Base-by-base conservation (phyloP, 208 protist species). In the Acanthamoeba healyi region DNA sequence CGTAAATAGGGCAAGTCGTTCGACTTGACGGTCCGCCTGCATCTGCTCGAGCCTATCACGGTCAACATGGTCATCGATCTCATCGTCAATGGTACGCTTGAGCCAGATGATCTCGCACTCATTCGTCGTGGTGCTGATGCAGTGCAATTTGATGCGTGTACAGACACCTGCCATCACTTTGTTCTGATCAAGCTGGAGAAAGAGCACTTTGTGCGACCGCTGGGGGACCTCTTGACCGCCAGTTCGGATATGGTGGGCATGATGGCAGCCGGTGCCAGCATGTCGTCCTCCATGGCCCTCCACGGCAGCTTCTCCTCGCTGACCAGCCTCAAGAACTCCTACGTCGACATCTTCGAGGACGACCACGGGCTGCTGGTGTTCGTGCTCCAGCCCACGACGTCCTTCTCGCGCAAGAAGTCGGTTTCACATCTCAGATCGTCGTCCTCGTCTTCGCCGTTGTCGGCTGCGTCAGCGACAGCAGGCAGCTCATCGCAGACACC, bases 191-290 rank as follows among this genome's bases (percentile, higher is more conserved):
- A 79, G 70, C 36, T 79, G 38, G 70, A 79, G 70, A 79, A 79
- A 12, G 70, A 79, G 29, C 70, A 79, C 40, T 79, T 79, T 79
- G 70, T 79, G 70, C 70, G 70, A 15, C 70, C 70, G 70, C 70
- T 79, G 36, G 70, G 70, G 22, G 70, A 79, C 24, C 4, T 79
- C 40, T 46, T 79, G 32, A 79, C 34, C 70, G 32, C 70, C 6
- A 79, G 70, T 19, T 44, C 36, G 17, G 36, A 79, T 22, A 40
- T 74, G 65, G 65, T 74, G 34, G 34, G 32, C 65, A 14, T 58
- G 51, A 58, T 58, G 51, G 19, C 19, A 22, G 12, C 51, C 51
- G 44, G 44, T 4, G 51, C 51, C 51, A 22, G 14, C 51, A 79
- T 79, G 70, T 38, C 17, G 17, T 46, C 70, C 36, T 26, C 40